A percentile compares a stretch with the other conserved stretches of the same genome.
Conservation (phyloP, 805 yeast genomes). For the Alloascoidea africana region DNA sequence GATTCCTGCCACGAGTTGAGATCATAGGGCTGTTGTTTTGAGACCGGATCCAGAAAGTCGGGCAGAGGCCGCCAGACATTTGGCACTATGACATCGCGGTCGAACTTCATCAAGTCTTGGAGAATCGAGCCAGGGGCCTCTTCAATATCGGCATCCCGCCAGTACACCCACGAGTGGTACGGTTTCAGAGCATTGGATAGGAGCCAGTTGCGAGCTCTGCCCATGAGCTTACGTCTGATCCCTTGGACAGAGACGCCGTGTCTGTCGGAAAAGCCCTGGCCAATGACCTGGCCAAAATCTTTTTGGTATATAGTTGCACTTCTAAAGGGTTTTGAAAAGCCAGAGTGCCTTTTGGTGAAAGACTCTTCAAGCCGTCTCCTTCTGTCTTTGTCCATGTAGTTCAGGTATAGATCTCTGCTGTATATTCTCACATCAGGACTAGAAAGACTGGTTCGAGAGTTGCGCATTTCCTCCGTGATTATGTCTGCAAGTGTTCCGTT, state of each 20-base stretch:
- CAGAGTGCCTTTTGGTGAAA: background rate
- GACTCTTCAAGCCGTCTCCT: background rate
- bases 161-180: slow-evolving; percentile 77
- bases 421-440: background rate
- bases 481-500: slow-evolving; percentile 45
- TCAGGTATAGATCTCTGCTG: slow-evolving; percentile 41
- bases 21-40: slow-evolving; percentile 69
- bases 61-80: slow-evolving; percentile 87
- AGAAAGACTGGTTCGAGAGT: slow-evolving; percentile 14
- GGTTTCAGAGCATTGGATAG: slow-evolving; percentile 70
- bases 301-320: slow-evolving; percentile 77
- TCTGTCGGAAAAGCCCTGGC: slow-evolving; percentile 64
- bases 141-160: slow-evolving; percentile 89
- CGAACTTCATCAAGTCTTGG: slow-evolving; percentile 79
- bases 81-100: slow-evolving; percentile 75
- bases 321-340: slow-evolving; percentile 1
- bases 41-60: slow-evolving; percentile 51
- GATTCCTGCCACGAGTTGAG: slow-evolving; percentile 78
- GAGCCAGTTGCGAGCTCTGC: slow-evolving; percentile 76
- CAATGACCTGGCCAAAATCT: slow-evolving; percentile 74
- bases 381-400: slow-evolving; percentile 46
- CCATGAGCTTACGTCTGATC: slow-evolving; percentile 78
- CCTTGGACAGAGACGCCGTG: slow-evolving; percentile 88
- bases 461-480: slow-evolving; percentile 18
- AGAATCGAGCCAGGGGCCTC: slow-evolving; percentile 62